Conservation (phyloP, 768 basidiomycete genomes). For the Suillus subalutaceus region DNA sequence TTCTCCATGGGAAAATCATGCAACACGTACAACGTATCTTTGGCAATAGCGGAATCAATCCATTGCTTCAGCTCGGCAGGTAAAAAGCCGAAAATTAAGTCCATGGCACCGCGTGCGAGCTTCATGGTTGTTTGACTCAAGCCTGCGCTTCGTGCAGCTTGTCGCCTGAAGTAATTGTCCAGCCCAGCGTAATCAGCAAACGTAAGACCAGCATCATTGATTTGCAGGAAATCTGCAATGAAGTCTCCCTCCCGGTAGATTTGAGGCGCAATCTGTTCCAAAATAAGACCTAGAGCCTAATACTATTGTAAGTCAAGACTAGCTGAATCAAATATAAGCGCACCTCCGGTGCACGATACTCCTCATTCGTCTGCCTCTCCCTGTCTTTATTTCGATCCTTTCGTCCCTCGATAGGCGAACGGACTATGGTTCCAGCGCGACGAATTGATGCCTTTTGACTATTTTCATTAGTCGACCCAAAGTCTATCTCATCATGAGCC, state of each 20-base stretch:
- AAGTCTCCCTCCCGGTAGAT: constrained; percentile 88
- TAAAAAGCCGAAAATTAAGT: constrained; percentile 93
- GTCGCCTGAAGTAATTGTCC: constrained; percentile 92
- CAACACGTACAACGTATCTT: constrained; percentile 70
- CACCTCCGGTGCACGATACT: constrained; percentile 75
- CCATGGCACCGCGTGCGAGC: constrained; percentile 87
- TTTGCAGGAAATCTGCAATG: constrained; percentile 89
- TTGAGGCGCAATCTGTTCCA: constrained; percentile 75
- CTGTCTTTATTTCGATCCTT: constrained; percentile 47
- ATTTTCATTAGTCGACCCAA: constrained; percentile 32
- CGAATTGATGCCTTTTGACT: constrained; percentile 67
- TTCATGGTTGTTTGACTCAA: constrained; percentile 73
- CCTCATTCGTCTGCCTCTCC: constrained; percentile 58
- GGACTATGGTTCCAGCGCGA: constrained; percentile 84
- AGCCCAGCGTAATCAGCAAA: constrained; percentile 95
- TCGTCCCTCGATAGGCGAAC: constrained; percentile 66
- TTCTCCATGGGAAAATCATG: constrained; percentile 4
- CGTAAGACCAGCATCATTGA: constrained; percentile 85
- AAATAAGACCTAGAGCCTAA: constrained; percentile 73
- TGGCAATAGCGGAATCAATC: constrained; percentile 77
- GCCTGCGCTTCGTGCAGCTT: constrained; percentile 75
- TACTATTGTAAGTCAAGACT: constrained; percentile 6
- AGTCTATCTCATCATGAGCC: constrained; percentile 39
- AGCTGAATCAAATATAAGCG: constrained; percentile 16
- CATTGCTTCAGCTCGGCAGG: constrained; percentile 81